Percentiles rank a stretch among this genome's conserved stretches.
Evolutionary conservation across 208 protist species (phyloP).

Genomic region (Strigomonas culicis): DNA sequence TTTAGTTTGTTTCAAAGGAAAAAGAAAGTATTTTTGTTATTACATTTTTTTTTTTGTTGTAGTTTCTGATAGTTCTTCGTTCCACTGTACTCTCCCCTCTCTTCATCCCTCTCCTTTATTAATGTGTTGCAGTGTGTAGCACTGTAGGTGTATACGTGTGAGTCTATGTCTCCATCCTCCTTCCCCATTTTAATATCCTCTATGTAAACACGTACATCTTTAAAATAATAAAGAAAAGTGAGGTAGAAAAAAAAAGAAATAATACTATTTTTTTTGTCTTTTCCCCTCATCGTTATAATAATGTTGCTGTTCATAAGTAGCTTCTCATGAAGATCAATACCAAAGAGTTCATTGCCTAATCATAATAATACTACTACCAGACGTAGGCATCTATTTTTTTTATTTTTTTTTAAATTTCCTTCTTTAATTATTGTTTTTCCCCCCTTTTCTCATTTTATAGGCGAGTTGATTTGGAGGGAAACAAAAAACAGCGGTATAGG

Average conservation of each 20-base stretch:
- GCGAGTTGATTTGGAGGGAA: background rate
- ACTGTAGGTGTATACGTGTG: background rate
- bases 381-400: background rate
- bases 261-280: slow-evolving; percentile 20
- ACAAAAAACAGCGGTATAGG: background rate
- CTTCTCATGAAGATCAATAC: background rate
- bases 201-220: background rate
- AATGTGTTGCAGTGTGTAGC: background rate
- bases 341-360: background rate
- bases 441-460: background rate
- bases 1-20: slow-evolving; percentile 10
- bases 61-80: slow-evolving; percentile 5
- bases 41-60: slow-evolving; percentile 14
- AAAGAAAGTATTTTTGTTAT: slow-evolving; percentile 10
- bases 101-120: background rate
- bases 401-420: slow-evolving; percentile 3
- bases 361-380: background rate
- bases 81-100: too few species aligned
- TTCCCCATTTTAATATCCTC: background rate
- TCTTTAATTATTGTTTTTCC: slow-evolving; percentile 10
- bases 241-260: background rate
- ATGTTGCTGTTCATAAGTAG: background rate
- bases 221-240: background rate
- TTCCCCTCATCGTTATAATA: background rate
- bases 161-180: background rate